These are phyloP conservation scores for Phaeosphaeria sp. DNA, from an alignment of 2,329 filamentous ascomycete genomes.

Conservation along the genomic window DNA sequence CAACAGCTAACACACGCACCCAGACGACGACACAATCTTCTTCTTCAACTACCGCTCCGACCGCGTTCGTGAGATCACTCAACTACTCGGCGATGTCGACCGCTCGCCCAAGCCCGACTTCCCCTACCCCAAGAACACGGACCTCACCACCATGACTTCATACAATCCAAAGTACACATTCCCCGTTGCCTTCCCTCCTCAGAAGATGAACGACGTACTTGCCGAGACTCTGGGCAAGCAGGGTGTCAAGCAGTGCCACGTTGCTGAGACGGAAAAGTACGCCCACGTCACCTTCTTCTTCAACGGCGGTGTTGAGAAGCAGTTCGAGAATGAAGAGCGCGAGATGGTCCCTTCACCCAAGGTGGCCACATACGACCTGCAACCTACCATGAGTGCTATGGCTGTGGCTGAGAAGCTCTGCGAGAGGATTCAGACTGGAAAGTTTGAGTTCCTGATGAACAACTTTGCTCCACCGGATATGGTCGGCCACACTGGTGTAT, in stretches of 20 bases:
- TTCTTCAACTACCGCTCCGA: constrained; percentile 99
- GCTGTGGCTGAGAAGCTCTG: constrained; percentile 87
- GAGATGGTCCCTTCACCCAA: constrained; percentile 95
- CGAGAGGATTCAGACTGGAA: constrained; percentile 83
- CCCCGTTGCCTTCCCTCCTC: constrained; percentile 88
- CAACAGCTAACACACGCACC: constrained; percentile 27
- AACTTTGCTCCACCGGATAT: constrained; percentile 99
- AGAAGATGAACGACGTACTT: constrained; percentile 97
- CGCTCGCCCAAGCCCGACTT: constrained; percentile 90
- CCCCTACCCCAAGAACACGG: constrained; percentile 86
- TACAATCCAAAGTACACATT: constrained; percentile 97
- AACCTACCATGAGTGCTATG: constrained; percentile 94
- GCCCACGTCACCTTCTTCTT: constrained; percentile 99
- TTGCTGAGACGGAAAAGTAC: constrained; percentile 99
- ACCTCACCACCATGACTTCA: constrained; percentile 94
- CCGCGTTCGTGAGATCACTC: constrained; percentile 93
- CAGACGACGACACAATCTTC: constrained; percentile 92
- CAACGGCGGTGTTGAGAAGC: constrained; percentile 98
- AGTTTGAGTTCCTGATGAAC: constrained; percentile 99
- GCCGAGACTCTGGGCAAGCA: constrained; percentile 96
- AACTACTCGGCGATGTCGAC: constrained; percentile 90
- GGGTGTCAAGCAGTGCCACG: constrained; percentile 88
- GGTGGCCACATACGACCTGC: constrained; percentile 93
- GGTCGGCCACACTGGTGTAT: constrained; percentile 98
- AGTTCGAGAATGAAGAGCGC: constrained; percentile 87